A percentile compares a stretch with the other conserved stretches of the same genome.
These are phyloP conservation scores for Monosporascus sp. DNA, from an alignment of 2,329 filamentous ascomycete species.

Conservation along the genomic window DNA sequence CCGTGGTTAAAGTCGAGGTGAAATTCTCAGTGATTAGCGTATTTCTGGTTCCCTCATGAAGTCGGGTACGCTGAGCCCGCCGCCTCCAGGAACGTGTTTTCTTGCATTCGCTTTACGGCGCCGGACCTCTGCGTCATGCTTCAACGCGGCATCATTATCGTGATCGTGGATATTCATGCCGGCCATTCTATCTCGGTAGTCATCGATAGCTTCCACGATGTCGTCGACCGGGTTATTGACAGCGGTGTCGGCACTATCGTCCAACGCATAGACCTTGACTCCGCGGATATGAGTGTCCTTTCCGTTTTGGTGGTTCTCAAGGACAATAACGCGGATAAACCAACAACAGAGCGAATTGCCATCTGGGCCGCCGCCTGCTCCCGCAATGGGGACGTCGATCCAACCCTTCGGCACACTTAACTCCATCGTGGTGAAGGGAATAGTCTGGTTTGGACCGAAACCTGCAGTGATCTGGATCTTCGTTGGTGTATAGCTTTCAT, in stretches of 20 bases:
- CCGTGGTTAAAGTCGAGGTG: too few relatives aligned
- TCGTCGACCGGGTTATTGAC: constrained; percentile 31
- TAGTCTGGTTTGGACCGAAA: constrained; percentile 84
- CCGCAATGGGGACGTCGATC: constrained; percentile 70
- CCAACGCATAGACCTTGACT: constrained; percentile 73
- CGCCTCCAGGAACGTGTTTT: constrained; percentile 26
- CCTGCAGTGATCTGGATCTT: constrained; percentile 86
- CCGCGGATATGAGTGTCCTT: constrained; percentile 97
- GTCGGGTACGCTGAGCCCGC: constrained; percentile 29
- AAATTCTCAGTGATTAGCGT: constrained; percentile 19
- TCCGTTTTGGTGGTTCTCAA: constrained; percentile 98
- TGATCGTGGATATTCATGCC: constrained; percentile 24
- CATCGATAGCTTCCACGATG: constrained; percentile 26
- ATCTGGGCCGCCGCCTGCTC: constrained; percentile 53
- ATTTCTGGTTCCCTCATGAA: constrained; percentile 38
- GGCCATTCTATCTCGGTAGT: constrained; percentile 20
- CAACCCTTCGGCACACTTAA: constrained; percentile 79
- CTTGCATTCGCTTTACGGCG: constrained; percentile 21
- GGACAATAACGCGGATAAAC: constrained; percentile 81
- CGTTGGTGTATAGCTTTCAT: constrained; percentile 95
- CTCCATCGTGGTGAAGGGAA: constrained; percentile 77
- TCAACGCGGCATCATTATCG: constrained; percentile 26
- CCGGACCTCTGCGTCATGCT: constrained; percentile 25
- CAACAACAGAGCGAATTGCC: constrained; percentile 78
- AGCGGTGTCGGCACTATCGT: constrained; percentile 36